phyloP scores from a whole-genome alignment of 2,329 filamentous ascomycete species.

The Epichloe sibirici region DNA sequence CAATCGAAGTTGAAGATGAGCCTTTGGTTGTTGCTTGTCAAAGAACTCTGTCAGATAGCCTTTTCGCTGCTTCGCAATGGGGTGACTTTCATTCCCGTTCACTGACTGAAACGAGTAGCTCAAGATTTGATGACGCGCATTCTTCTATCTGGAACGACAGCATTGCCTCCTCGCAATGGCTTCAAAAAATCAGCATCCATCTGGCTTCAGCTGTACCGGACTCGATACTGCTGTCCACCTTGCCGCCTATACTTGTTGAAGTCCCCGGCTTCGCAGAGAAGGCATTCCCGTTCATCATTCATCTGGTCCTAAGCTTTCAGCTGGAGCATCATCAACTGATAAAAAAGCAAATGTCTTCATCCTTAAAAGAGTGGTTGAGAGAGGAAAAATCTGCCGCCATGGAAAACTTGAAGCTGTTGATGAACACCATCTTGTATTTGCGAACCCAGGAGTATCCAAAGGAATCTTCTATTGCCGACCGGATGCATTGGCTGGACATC shows the following conservation, averaged over 20 bases:
- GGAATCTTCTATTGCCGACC: constrained; percentile 68
- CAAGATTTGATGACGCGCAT: constrained; percentile 8
- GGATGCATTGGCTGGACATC: constrained; percentile 74
- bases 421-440: constrained; percentile 79
- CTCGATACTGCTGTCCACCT: constrained; percentile 56
- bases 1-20: constrained; percentile 33
- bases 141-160: constrained; percentile 20
- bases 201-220: constrained; percentile 47
- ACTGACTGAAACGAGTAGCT: constrained; percentile 29
- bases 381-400: constrained; percentile 26
- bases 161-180: constrained; percentile 43
- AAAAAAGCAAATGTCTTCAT: constrained; percentile 51
- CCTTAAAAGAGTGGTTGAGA: constrained; percentile 52
- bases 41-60: constrained; percentile 36
- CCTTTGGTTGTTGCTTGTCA: constrained; percentile 38
- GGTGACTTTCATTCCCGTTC: constrained; percentile 40
- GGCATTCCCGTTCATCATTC: constrained; percentile 72
- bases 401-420: constrained; percentile 57
- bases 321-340: constrained; percentile 46
- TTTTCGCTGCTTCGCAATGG: constrained; percentile 46
- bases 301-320: constrained; percentile 64
- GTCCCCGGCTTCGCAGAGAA: constrained; percentile 60
- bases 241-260: constrained; percentile 52
- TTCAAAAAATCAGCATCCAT: constrained; percentile 46
- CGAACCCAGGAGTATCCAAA: constrained; percentile 63